These are phyloP conservation scores for Yamadazyma atlantica DNA, from an alignment of 1,139 yeast species.

Conservation along the genomic window DNA sequence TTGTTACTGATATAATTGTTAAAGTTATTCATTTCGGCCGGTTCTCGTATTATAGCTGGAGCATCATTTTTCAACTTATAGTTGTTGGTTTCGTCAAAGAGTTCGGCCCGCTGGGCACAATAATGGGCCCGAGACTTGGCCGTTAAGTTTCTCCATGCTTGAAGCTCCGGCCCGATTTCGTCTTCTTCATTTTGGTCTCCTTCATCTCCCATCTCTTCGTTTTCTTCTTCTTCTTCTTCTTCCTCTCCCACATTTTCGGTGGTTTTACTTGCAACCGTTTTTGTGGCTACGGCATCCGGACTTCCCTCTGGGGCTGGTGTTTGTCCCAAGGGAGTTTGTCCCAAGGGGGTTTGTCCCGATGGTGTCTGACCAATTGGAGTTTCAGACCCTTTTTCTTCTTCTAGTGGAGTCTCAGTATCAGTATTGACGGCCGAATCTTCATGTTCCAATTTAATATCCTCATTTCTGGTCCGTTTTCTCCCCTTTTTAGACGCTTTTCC, in stretches of 20 bases:
- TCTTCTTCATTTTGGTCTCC: constrained; percentile 51
- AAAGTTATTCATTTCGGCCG: constrained; percentile 59
- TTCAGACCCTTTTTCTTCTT: constrained; percentile 12
- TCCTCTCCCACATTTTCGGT: constrained; percentile 10
- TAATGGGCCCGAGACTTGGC: constrained; percentile 78
- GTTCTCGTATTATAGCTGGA: constrained; percentile 63
- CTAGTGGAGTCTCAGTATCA: constrained; percentile 15
- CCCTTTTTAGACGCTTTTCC: constrained; percentile 45
- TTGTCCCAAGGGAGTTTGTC: constrained; percentile 8
- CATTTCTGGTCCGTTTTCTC: constrained; percentile 41
- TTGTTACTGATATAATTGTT: constrained; percentile 46
- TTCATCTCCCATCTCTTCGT: constrained; percentile 24
- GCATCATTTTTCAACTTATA: constrained; percentile 61
- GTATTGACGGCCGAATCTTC: constrained; percentile 12
- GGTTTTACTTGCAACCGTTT: constrained; percentile 12
- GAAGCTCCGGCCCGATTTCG: constrained; percentile 60
- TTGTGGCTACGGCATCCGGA: constrained; percentile 11
- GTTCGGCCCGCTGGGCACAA: constrained; percentile 64
- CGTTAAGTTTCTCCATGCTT: constrained; percentile 79
- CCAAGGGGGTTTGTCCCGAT: too few species aligned
- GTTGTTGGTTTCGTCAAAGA: constrained; percentile 51
- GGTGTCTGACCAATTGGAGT: constrained; percentile 12
- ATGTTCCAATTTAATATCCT: constrained; percentile 32
- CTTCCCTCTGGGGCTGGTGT: constrained; percentile 10
- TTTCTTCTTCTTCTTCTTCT: constrained; percentile 30